phyloP scores from a whole-genome alignment of 345 rosid species.

The Limnanthes douglasii region DNA sequence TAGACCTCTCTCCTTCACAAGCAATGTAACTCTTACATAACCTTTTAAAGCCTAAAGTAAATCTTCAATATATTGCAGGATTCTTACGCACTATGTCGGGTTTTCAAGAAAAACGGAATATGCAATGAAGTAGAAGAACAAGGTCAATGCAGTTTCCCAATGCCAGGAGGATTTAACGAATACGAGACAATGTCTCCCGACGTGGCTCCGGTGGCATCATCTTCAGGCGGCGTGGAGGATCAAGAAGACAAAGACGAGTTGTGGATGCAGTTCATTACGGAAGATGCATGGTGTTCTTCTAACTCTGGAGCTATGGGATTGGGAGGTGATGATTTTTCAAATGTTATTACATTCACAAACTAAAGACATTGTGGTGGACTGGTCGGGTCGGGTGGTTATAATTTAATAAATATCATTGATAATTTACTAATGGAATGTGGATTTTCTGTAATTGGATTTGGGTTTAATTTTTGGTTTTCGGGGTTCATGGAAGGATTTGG shows the following conservation, averaged over 20 bases:
- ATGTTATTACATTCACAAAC: no score
- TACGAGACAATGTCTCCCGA: constrained; percentile 72
- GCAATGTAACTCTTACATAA: no score
- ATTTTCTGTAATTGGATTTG: no score
- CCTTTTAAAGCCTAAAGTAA: no score
- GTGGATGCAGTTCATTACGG: constrained; percentile 97
- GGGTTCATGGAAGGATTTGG: no score
- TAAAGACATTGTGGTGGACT: no score
- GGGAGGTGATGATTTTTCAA: no score
- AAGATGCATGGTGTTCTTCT: constrained; percentile 72
- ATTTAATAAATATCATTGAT: no score
- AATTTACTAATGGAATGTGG: no score
- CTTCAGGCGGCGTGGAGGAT: constrained; percentile 40
- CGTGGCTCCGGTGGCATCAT: constrained; percentile 28
- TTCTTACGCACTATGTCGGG: constrained; percentile 82
- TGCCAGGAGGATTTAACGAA: constrained; percentile 26
- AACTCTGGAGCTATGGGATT: constrained; percentile 14
- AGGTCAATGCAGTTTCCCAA: constrained; percentile 29
- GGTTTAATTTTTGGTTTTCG: no score
- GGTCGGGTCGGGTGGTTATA: no score
- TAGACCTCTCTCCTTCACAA: no score
- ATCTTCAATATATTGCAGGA: constrained; percentile 24
- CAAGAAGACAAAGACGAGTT: constrained; percentile 87
- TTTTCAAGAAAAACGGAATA: constrained; percentile 85
- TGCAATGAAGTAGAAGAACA: constrained; percentile 58